A percentile compares a stretch with the other conserved stretches of the same genome.
Conservation (phyloP, 2,329 filamentous ascomycete species). For the Alternaria alternata region DNA sequence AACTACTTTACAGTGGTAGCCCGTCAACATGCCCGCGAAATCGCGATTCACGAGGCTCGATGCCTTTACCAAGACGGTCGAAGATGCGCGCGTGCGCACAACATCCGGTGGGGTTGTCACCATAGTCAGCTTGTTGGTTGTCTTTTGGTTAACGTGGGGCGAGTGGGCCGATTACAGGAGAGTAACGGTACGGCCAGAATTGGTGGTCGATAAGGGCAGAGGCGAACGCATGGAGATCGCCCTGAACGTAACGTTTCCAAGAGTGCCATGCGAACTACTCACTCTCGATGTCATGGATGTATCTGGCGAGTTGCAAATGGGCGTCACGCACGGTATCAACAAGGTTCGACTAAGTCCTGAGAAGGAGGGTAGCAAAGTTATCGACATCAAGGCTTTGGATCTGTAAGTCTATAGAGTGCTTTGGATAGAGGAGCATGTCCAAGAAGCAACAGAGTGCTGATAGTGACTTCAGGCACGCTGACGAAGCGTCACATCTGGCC, state of each 20-base stretch:
- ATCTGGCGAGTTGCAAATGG: conserved; percentile 94
- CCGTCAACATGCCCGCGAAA: conserved; percentile 77
- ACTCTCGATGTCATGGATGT: conserved; percentile 99
- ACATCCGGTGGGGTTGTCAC: conserved; percentile 96
- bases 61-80: conserved; percentile 98
- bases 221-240: conserved; percentile 99
- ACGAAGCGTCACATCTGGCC: conserved; percentile 79
- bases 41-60: conserved; percentile 96
- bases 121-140: conserved; percentile 85
- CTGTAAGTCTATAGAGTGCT: conserved; percentile 38
- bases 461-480: conserved; percentile 63
- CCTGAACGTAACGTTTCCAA: conserved; percentile 94
- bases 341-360: conserved; percentile 83
- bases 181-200: conserved; percentile 85
- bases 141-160: conserved; percentile 88
- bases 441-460: conserved; percentile 13
- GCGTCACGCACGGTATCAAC: conserved; percentile 88
- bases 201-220: conserved; percentile 96
- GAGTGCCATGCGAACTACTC: conserved; percentile 91
- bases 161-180: conserved; percentile 95
- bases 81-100: conserved; percentile 95
- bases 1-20: conserved; percentile 21
- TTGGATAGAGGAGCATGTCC: background rate
- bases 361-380: conserved; percentile 72
- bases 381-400: conserved; percentile 50